These are phyloP conservation scores for Agaricales sp. DNA, from an alignment of 1,284 basidiomycete species.

Conservation along the genomic window DNA sequence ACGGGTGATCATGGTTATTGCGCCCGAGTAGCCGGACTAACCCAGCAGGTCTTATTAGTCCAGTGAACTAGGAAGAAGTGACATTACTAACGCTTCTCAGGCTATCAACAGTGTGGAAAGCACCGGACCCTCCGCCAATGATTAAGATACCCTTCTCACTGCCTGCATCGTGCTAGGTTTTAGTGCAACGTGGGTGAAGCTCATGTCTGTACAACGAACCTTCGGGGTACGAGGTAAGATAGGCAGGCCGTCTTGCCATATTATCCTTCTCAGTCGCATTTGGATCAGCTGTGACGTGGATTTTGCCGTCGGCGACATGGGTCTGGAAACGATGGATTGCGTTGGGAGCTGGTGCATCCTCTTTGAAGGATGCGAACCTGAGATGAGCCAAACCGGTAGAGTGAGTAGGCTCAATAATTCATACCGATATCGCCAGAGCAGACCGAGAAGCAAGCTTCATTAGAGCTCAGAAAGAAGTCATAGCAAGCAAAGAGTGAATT, in stretches of 20 bases:
- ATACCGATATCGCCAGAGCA: conserved; percentile 69
- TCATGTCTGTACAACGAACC: neutral
- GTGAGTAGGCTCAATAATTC: conserved; percentile 13
- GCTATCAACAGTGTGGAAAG: conserved; percentile 75
- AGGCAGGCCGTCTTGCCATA: conserved; percentile 47
- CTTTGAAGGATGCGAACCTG: conserved; percentile 28
- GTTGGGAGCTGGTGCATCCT: conserved; percentile 86
- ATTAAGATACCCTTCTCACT: conserved; percentile 65
- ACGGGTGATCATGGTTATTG: conserved; percentile 73
- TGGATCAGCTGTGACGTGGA: conserved; percentile 72
- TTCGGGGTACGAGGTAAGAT: conserved; percentile 31
- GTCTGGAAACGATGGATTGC: conserved; percentile 79
- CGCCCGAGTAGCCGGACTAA: conserved; percentile 73
- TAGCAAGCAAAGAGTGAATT: neutral
- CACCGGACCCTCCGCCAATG: conserved; percentile 80
- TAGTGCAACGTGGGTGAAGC: conserved; percentile 12
- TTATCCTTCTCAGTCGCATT: conserved; percentile 62
- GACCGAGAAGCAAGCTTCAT: conserved; percentile 78
- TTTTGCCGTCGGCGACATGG: conserved; percentile 62
- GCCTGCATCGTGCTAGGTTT: neutral
- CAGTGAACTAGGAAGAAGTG: neutral
- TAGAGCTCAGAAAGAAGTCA: conserved; percentile 1
- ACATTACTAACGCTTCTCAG: conserved; percentile 61
- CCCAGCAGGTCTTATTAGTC: too few relatives aligned
- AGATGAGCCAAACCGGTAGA: too few relatives aligned